Base-by-base conservation (phyloP, 2,329 filamentous ascomycete genomes). In the Verticillium klebahnii region DNA sequence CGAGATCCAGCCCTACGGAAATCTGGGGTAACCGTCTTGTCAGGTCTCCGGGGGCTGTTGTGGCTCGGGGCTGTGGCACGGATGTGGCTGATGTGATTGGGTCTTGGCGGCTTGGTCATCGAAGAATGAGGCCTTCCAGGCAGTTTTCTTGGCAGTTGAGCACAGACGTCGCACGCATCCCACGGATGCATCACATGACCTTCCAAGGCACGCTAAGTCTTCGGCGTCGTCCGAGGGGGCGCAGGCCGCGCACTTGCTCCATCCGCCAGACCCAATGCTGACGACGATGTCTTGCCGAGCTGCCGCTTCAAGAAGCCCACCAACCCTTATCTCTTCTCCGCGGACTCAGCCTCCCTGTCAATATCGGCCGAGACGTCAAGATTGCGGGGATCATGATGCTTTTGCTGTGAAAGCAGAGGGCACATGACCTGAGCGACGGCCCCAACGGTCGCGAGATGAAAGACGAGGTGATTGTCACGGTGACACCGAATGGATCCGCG, bases 151-250 rank as follows among this genome's bases (percentile, higher is more conserved):
- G 45, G 45, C 45, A 25, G 45, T 50, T 11, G 23, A 12, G 45
- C 45, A 50, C 45, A 50, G 45, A 50, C 45, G 19, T 50, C 17
- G 19, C 9, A 29, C 29, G 19, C 17, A n/a, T 50, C 45, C 45
- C 25, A 25, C 45, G 23, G 5, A 23, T 6, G 37, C 57, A 50
- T 58, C 57, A 58, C 57, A 58, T 58, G 57, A 58, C 57, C 56
- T n/a, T 1, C 45, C 15, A 39, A 39, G 17, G 17, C 55, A 61
- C 64, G 63, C 64, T 65, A 65, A 64, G 14, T 11, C 61, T 55
- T 65, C 64, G 64, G 64, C 59, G 61, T 66, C 61, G 64, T 66
- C 64, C 64, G 64, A 66, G 56, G 57, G 52, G 34, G 17, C 34
- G 54, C 56, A 65, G 60, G 50, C 58, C 56, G 50, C 45, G 39